Evolutionary conservation across 2,329 filamentous ascomycete species (phyloP), one percentile per base, ranked within the genome.

Genomic region (Cercospora brassicicola): DNA sequence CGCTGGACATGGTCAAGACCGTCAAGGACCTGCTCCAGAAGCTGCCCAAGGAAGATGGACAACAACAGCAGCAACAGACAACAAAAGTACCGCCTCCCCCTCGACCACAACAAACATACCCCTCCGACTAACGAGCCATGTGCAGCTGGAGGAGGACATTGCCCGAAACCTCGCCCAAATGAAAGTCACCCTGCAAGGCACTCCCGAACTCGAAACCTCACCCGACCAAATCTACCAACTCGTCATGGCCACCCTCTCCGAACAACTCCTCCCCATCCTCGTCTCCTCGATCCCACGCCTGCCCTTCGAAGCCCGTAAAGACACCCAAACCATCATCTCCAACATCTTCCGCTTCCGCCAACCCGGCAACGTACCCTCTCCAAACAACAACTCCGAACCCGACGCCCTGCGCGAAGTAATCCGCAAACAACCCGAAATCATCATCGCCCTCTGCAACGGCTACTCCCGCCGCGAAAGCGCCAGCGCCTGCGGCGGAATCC

Each of bases 231-330:
- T 97, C 69, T 91, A 92, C 78, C 89, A 94, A 76, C 88, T 98
- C 59, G 90, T 98, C 62, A 90, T 89, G 65, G 88, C 91, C 72
- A 88, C 96, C 70, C 91, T 97, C 74, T 89, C 94, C 78, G 93
- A 97, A 82, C 93, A 97, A 79, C 85, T 99, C 7, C 88, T 99
- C 53, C 91, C 91, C 74, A 85, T 91, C 62, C 89, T 99, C 67
- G 93, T 94, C 20, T 86, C 90, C 69, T 91, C 91, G 77, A 90
- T 99, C 56, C 89, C 92, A 80, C 88, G 90, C 62, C 87, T 99
- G 4, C 93, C 94, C 0, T 99, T 99, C 83, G 95, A 99, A 83
- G 92, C 94, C 42, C 90, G 94, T 76, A 98, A 97, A 83, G 94
- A 97, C 78, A 92, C 92, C 11, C 94, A 97, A 79, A 92, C 95